These are phyloP conservation scores for Pestalotiopsis sp. DNA, from an alignment of 2,329 filamentous ascomycete species.

Conservation along the genomic window DNA sequence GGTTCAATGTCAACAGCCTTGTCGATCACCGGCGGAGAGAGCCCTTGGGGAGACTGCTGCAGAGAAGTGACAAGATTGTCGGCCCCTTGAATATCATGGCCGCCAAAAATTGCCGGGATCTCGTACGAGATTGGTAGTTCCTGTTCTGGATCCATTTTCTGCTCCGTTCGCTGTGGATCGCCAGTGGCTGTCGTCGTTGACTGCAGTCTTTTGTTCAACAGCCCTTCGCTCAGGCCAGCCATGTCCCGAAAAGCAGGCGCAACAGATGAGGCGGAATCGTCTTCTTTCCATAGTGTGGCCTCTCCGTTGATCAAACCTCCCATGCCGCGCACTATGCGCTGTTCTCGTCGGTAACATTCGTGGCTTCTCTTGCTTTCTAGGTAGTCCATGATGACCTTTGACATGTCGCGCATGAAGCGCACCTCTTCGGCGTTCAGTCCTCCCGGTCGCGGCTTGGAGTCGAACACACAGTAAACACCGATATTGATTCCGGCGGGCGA, in stretches of 20 bases:
- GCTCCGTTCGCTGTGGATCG: background rate
- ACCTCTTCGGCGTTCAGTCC: constrained; percentile 9
- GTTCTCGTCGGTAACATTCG: constrained; percentile 17
- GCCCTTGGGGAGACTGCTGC: background rate
- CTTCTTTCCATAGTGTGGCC: constrained; percentile 22
- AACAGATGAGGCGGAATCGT: constrained; percentile 12
- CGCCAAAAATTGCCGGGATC: background rate
- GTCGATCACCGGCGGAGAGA: background rate
- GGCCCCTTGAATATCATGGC: background rate
- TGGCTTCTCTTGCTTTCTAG: constrained; percentile 19
- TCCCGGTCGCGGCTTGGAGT: constrained; percentile 12
- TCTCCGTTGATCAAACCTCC: constrained; percentile 26
- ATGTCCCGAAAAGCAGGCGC: background rate
- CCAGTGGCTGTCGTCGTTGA: background rate
- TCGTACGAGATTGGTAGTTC: background rate
- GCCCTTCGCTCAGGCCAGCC: constrained; percentile 19
- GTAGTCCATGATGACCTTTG: constrained; percentile 19
- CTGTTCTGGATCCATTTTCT: background rate
- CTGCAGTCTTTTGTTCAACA: constrained; percentile 19
- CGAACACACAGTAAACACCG: constrained; percentile 20
- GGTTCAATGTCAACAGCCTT: background rate
- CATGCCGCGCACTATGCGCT: constrained; percentile 25
- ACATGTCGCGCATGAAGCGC: constrained; percentile 20
- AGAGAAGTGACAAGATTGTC: background rate
- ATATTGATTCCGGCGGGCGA: constrained; percentile 20